Conservation (phyloP, 2,329 filamentous ascomycete species). For the Tolypocladium pustulatum region DNA sequence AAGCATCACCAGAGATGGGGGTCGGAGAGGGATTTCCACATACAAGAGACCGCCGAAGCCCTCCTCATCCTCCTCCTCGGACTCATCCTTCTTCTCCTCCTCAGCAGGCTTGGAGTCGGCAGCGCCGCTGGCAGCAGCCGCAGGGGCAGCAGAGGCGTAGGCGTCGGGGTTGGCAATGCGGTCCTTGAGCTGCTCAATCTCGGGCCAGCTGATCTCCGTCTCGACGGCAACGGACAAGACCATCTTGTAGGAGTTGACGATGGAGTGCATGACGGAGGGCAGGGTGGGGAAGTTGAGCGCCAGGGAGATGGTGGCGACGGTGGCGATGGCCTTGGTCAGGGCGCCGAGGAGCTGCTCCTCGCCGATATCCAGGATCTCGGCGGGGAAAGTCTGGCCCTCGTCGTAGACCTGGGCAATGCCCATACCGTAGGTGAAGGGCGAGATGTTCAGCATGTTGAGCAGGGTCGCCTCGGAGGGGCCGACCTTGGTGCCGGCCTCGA, state of each 20-base stretch:
- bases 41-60: conserved; percentile 76
- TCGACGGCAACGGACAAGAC: conserved; percentile 77
- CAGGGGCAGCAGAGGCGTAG: conserved; percentile 77
- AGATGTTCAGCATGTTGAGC: conserved; percentile 99
- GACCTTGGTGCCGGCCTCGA: conserved; percentile 88
- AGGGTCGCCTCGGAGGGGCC: conserved; percentile 97
- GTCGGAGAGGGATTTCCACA: conserved; percentile 13
- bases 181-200: conserved; percentile 97
- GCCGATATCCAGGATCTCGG: conserved; percentile 81
- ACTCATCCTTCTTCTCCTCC: conserved; percentile 55
- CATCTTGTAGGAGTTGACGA: conserved; percentile 99
- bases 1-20: background rate
- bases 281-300: conserved; percentile 92
- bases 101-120: conserved; percentile 41
- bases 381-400: conserved; percentile 83
- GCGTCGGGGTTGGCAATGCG: conserved; percentile 98
- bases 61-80: conserved; percentile 58
- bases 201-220: conserved; percentile 89
- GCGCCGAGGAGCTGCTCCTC: conserved; percentile 87
- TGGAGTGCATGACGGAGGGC: conserved; percentile 89
- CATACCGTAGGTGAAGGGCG: conserved; percentile 99
- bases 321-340: conserved; percentile 70
- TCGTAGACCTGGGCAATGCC: conserved; percentile 95
- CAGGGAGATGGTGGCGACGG: conserved; percentile 85
- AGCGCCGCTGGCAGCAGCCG: conserved; percentile 43